Evolutionary conservation across 306 rosid species (phyloP).

Genomic region (Vicia faba): DNA sequence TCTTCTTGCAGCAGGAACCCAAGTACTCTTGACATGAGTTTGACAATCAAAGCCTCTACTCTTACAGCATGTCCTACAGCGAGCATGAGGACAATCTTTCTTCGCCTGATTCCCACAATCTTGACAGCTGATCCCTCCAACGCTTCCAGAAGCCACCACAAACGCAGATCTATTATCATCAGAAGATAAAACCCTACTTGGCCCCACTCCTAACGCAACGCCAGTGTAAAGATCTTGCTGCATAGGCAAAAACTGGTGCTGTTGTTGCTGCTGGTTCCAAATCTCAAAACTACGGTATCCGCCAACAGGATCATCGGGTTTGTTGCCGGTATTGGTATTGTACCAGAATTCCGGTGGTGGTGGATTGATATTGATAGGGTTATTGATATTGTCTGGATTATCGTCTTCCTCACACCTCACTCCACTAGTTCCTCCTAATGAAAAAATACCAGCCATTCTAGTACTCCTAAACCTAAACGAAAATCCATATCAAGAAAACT

Average conservation of each 20-base stretch:
- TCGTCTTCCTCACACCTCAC: background rate
- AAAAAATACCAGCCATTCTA: conserved; percentile 88
- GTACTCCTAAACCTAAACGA: conserved; percentile 41
- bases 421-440: conserved; percentile 63
- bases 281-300: conserved; percentile 72
- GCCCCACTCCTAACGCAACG: conserved; percentile 62
- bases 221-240: conserved; percentile 77
- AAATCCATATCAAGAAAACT: conserved; percentile 75
- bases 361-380: conserved; percentile 23
- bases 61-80: conserved; percentile 94
- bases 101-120: conserved; percentile 98
- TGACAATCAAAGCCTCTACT: conserved; percentile 86
- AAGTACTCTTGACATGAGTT: conserved; percentile 88
- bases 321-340: conserved; percentile 30
- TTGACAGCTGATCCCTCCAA: conserved; percentile 71
- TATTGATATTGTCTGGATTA: background rate
- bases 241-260: conserved; percentile 52
- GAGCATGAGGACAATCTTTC: conserved; percentile 79
- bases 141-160: conserved; percentile 60
- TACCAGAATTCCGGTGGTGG: conserved; percentile 55
- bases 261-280: conserved; percentile 73
- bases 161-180: conserved; percentile 42
- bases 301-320: conserved; percentile 51
- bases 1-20: conserved; percentile 89
- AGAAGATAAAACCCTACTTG: conserved; percentile 48